phyloP scores from a whole-genome alignment of 2,329 filamentous ascomycete genomes.

The Hymenoscyphus salicellus region DNA sequence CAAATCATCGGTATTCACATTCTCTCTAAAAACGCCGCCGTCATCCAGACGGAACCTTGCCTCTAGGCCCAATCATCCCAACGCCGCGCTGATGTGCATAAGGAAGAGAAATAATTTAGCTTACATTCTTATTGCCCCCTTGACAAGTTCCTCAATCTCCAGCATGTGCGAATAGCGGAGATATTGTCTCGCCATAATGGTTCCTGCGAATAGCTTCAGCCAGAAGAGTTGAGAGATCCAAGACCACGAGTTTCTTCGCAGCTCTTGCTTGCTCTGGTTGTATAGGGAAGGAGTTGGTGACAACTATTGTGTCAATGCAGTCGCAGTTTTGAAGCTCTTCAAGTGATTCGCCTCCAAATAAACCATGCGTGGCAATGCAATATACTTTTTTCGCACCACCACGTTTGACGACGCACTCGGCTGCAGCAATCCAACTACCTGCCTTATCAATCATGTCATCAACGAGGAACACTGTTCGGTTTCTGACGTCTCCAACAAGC shows the following conservation, averaged over 20 bases:
- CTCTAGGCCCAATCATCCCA: constrained; percentile 13
- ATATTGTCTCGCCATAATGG: constrained; percentile 86
- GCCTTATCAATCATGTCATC: constrained; percentile 99
- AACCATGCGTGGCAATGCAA: constrained; percentile 93
- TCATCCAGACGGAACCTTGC: constrained; percentile 20
- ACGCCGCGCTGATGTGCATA: constrained; percentile 33
- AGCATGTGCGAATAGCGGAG: constrained; percentile 33
- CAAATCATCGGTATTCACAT: constrained; percentile 9
- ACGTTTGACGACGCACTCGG: constrained; percentile 92
- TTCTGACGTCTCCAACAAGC: constrained; percentile 89
- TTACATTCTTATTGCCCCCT: constrained; percentile 42
- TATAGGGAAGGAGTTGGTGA: constrained; percentile 97
- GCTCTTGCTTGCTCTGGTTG: constrained; percentile 66
- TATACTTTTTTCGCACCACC: constrained; percentile 91
- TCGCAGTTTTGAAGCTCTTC: constrained; percentile 88
- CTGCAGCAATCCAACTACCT: constrained; percentile 93
- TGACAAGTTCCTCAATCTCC: constrained; percentile 30
- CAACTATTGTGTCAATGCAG: constrained; percentile 89
- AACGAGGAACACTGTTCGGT: constrained; percentile 86
- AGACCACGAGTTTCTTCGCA: constrained; percentile 79
- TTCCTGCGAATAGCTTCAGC: constrained; percentile 93
- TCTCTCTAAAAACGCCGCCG: constrained; percentile 19
- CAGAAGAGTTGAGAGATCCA: constrained; percentile 84
- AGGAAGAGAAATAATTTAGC: constrained; percentile 47
- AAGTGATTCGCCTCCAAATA: constrained; percentile 87